Conservation (phyloP, 306 rosid genomes). For the Sesbania bispinosa region DNA sequence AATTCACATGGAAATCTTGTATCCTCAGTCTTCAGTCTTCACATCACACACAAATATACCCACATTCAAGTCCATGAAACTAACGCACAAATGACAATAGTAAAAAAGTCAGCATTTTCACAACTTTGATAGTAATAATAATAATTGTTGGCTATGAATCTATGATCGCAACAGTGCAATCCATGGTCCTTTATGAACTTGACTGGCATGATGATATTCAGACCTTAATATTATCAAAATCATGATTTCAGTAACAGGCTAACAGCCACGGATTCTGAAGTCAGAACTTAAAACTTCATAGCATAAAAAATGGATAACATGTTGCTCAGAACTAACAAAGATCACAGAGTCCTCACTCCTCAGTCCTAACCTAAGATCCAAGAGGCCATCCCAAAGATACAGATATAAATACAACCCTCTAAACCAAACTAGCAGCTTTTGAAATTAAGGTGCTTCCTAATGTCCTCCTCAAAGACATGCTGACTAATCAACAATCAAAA, state of each 20-base stretch:
- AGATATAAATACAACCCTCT: background rate
- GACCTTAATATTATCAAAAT: background rate
- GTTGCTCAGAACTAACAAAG: background rate
- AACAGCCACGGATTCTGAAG: background rate
- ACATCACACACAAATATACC: conserved; percentile 17
- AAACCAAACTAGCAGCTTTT: background rate
- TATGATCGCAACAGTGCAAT: background rate
- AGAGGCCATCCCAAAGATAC: background rate
- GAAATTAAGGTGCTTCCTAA: background rate
- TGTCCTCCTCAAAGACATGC: background rate
- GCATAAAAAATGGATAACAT: background rate
- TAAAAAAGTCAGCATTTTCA: conserved; percentile 7
- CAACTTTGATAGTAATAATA: background rate
- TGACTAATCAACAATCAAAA: conserved; percentile 9
- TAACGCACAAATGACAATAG: background rate
- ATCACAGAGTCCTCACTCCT: background rate
- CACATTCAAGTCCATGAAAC: conserved; percentile 1
- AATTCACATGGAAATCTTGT: background rate
- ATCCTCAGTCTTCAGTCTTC: background rate
- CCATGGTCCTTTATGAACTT: background rate
- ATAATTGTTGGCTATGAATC: background rate
- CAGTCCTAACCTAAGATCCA: no score
- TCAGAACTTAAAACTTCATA: background rate
- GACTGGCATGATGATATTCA: background rate
- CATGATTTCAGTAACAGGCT: background rate